Evolutionary conservation across 164 flowering plant genomes (phyloP).

Genomic region (Piper longum): DNA sequence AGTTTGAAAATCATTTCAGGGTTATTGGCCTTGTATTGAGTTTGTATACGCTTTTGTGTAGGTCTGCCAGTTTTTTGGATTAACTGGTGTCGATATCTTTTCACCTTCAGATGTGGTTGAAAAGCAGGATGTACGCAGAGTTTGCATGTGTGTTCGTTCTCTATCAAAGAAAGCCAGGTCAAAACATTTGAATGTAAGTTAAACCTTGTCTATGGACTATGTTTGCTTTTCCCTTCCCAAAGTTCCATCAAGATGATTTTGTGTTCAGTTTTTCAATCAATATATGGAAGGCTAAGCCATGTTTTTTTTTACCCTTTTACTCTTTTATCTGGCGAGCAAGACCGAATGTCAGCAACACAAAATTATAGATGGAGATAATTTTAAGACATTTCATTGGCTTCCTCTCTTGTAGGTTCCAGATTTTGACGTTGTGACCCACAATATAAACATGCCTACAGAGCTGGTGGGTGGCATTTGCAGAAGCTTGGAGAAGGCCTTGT

Average conservation of each 20-base stretch:
- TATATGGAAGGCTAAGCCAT: no score
- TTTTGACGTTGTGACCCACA: slow-evolving; percentile 50
- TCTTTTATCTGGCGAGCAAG: no score
- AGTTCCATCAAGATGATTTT: no score
- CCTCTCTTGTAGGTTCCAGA: slow-evolving; percentile 42
- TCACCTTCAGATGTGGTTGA: slow-evolving; percentile 72
- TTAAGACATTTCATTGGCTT: no score
- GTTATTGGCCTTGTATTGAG: not conserved
- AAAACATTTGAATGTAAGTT: slow-evolving; percentile 32
- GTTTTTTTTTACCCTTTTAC: no score
- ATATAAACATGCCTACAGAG: slow-evolving; percentile 53
- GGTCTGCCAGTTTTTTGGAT: slow-evolving; percentile 54
- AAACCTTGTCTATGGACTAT: not conserved
- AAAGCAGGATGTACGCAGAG: slow-evolving; percentile 47
- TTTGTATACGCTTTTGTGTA: slow-evolving; percentile 7
- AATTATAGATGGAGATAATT: no score
- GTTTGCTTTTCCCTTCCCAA: not conserved
- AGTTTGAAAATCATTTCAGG: not conserved
- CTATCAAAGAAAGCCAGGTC: slow-evolving; percentile 57
- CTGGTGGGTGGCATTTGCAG: slow-evolving; percentile 48
- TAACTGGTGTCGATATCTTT: slow-evolving; percentile 54
- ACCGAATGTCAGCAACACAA: no score
- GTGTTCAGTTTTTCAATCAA: no score
- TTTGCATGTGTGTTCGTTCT: slow-evolving; percentile 56
- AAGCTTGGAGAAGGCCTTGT: slow-evolving; percentile 44